Evolutionary conservation across 257 asterid species (phyloP).

Genomic region (Echium plantagineum): DNA sequence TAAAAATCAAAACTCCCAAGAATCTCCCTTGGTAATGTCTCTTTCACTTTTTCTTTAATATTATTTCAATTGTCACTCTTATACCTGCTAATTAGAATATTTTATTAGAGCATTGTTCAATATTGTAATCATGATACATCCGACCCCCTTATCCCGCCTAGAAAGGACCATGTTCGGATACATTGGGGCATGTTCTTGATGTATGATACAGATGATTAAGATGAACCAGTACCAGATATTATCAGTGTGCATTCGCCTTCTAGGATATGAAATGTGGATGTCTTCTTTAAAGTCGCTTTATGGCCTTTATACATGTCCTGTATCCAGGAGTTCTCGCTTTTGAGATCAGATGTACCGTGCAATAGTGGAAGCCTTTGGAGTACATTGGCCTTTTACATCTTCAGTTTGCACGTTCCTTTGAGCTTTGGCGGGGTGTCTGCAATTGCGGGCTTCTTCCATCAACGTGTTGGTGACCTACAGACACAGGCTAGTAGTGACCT

Average conservation of each 20-base stretch:
- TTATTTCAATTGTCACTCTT: no score
- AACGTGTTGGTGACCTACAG: conserved; percentile 48
- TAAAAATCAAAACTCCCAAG: neutral
- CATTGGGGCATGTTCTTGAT: no score
- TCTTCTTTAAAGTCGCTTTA: neutral
- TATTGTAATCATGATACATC: no score
- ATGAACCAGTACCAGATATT: neutral
- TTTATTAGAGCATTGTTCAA: no score
- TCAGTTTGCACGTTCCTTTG: conserved; percentile 74
- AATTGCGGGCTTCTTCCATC: conserved; percentile 44
- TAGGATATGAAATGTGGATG: neutral
- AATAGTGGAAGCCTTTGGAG: conserved; percentile 61
- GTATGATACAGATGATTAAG: neutral
- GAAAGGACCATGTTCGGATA: no score
- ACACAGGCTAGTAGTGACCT: conserved; percentile 26
- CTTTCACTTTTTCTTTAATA: neutral
- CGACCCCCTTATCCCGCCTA: no score
- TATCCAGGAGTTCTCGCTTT: conserved; percentile 70
- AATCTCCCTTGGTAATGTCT: neutral
- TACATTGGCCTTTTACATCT: conserved; percentile 57
- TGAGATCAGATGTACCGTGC: conserved; percentile 31
- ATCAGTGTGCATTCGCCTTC: neutral
- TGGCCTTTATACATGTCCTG: neutral
- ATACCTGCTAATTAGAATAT: no score
- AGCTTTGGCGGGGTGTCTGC: conserved; percentile 80